Percentiles rank a stretch among this genome's conserved stretches.
Conservation (phyloP, 805 yeast species). For the Kuraishia ogatae region DNA sequence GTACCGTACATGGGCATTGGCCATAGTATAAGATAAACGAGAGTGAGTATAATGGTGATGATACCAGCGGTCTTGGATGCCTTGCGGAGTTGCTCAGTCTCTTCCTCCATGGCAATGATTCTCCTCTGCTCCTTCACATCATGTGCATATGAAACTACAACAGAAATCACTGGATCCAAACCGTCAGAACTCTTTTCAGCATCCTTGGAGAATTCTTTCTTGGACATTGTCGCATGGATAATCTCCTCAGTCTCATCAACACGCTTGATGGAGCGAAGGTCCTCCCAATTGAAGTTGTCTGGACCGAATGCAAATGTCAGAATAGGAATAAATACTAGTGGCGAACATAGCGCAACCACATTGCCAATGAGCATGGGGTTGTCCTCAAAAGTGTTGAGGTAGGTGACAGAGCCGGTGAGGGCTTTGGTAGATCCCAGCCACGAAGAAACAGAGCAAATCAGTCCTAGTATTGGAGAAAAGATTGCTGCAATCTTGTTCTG, state of each 20-base stretch:
- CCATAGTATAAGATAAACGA: slow-evolving; percentile 67
- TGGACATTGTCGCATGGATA: slow-evolving; percentile 24
- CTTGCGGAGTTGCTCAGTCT: slow-evolving; percentile 38
- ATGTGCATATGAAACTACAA: slow-evolving; percentile 22
- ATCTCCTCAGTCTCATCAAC: slow-evolving; percentile 70
- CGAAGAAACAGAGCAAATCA: slow-evolving; percentile 61
- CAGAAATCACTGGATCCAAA: slow-evolving; percentile 18
- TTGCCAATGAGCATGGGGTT: slow-evolving; percentile 88
- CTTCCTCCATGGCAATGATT: slow-evolving; percentile 29
- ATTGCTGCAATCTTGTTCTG: slow-evolving; percentile 67
- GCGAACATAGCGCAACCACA: slow-evolving; percentile 72
- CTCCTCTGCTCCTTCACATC: slow-evolving; percentile 14
- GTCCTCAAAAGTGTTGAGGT: slow-evolving; percentile 62
- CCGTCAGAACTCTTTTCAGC: slow-evolving; percentile 11
- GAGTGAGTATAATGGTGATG: slow-evolving; percentile 51
- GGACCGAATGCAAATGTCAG: slow-evolving; percentile 57
- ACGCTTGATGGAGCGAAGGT: slow-evolving; percentile 49
- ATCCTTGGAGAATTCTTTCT: slow-evolving; percentile 18
- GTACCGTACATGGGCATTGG: slow-evolving; percentile 95
- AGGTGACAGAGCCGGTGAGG: slow-evolving; percentile 32
- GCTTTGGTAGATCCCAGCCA: slow-evolving; percentile 50
- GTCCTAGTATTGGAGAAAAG: slow-evolving; percentile 71
- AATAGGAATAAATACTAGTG: slow-evolving; percentile 56
- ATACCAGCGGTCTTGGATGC: slow-evolving; percentile 55
- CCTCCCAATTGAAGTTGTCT: slow-evolving; percentile 67